phyloP scores from a whole-genome alignment of 345 rosid genomes.

The Lenwebbia sp. region DNA sequence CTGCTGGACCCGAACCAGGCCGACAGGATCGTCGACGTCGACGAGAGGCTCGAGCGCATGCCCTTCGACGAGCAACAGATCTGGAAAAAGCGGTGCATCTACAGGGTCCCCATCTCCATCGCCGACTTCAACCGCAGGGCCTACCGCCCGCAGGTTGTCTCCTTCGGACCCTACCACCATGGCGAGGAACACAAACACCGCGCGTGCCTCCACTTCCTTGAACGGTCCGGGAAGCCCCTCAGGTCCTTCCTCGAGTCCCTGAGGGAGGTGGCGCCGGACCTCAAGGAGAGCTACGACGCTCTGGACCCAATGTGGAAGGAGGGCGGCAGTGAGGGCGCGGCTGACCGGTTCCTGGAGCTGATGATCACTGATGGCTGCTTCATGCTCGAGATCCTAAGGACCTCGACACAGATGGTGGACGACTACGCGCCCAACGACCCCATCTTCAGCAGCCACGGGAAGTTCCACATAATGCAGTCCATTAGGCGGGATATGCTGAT shows the following conservation, averaged over 20 bases:
- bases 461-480: not conserved
- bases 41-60: not conserved
- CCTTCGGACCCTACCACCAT: constrained; percentile 2
- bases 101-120: not conserved
- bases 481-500: constrained; percentile 1
- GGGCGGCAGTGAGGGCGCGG: not conserved
- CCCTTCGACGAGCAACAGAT: too few species aligned
- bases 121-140: not conserved
- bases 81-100: not conserved
- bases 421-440: not conserved
- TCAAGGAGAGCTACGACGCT: not conserved
- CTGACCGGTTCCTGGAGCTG: not conserved
- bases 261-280: not conserved
- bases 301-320: not conserved
- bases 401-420: not conserved
- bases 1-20: not conserved
- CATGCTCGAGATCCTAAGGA: not conserved
- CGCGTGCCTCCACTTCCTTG: not conserved
- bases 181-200: not conserved
- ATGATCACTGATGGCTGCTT: constrained; percentile 7
- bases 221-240: not conserved
- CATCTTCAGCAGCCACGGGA: not conserved
- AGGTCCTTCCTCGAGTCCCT: not conserved
- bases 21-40: not conserved
- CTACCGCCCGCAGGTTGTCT: constrained; percentile 1